A percentile compares a stretch with the other conserved stretches of the same genome.
Conservation (phyloP, 2,329 filamentous ascomycete genomes). For the Pyrenophora seminiperda region DNA sequence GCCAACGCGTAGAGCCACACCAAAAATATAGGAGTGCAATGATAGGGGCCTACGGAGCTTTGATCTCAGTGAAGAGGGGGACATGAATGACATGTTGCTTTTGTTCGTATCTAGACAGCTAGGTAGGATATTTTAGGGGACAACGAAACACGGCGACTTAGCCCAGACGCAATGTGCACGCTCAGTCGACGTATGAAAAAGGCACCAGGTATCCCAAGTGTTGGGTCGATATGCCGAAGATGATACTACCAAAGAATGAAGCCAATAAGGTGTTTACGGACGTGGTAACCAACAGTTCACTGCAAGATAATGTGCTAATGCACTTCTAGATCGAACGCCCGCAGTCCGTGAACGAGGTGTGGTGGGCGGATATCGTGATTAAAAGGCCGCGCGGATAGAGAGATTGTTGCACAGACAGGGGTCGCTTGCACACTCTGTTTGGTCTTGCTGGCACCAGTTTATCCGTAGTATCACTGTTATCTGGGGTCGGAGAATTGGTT, state of each 20-base stretch:
- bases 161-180: too few species aligned
- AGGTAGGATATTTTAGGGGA: too few species aligned
- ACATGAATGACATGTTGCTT: too few species aligned
- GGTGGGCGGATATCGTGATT: not conserved
- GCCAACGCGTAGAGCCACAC: not conserved
- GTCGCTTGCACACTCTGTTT: not conserved
- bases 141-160: too few species aligned
- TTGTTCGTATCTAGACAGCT: too few species aligned
- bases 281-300: not conserved
- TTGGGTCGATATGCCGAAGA: too few species aligned
- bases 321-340: not conserved
- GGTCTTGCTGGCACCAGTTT: constrained; percentile 6
- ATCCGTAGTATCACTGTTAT: not conserved
- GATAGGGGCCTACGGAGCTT: too few species aligned
- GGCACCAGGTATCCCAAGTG: too few species aligned
- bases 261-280: not conserved
- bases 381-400: constrained; percentile 4
- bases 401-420: not conserved
- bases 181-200: too few species aligned
- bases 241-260: too few species aligned
- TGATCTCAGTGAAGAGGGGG: too few species aligned
- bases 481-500: constrained; percentile 9
- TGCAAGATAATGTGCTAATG: not conserved
- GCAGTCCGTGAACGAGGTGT: not conserved
- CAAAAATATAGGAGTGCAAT: not conserved